A percentile compares a stretch with the other conserved stretches of the same genome.
These are phyloP conservation scores for Bidens hawaiensis DNA, from an alignment of 140 eudicot species.

Conservation along the genomic window DNA sequence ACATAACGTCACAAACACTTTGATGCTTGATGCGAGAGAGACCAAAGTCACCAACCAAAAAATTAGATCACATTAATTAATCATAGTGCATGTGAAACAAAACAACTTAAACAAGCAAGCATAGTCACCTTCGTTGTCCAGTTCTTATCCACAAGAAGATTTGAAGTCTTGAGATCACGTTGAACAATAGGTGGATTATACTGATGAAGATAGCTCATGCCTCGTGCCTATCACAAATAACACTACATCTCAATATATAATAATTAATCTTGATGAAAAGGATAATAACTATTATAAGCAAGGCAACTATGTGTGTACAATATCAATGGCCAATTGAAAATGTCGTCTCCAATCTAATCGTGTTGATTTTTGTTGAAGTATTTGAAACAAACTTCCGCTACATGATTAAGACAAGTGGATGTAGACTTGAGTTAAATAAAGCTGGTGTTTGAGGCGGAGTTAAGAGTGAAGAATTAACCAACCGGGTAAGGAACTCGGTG, in stretches of 20 bases:
- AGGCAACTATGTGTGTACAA: conserved; percentile 37
- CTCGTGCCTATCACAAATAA: conserved; percentile 28
- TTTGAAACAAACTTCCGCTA: conserved; percentile 75
- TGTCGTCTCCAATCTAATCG: conserved; percentile 69
- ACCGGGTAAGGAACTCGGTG: conserved; percentile 93
- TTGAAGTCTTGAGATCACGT: conserved; percentile 77
- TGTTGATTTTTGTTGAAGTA: conserved; percentile 47
- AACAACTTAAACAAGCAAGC: neutral
- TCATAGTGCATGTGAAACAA: neutral
- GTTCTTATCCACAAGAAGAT: conserved; percentile 76
- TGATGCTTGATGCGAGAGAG: conserved; percentile 76
- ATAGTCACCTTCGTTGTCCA: conserved; percentile 72
- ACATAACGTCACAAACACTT: too few species aligned
- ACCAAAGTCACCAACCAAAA: conserved; percentile 84
- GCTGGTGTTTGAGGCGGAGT: too few species aligned
- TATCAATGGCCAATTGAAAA: conserved; percentile 67
- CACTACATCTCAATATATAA: too few species aligned
- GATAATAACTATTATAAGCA: too few species aligned
- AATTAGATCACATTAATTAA: too few species aligned
- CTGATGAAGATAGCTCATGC: conserved; percentile 77
- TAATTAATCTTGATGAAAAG: too few species aligned
- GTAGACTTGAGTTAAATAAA: neutral
- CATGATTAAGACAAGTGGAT: neutral
- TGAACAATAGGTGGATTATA: conserved; percentile 68
- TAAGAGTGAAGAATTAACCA: conserved; percentile 4